Base-by-base conservation (phyloP, 2,329 filamentous ascomycete genomes). In the Elsinoe arachidis region DNA sequence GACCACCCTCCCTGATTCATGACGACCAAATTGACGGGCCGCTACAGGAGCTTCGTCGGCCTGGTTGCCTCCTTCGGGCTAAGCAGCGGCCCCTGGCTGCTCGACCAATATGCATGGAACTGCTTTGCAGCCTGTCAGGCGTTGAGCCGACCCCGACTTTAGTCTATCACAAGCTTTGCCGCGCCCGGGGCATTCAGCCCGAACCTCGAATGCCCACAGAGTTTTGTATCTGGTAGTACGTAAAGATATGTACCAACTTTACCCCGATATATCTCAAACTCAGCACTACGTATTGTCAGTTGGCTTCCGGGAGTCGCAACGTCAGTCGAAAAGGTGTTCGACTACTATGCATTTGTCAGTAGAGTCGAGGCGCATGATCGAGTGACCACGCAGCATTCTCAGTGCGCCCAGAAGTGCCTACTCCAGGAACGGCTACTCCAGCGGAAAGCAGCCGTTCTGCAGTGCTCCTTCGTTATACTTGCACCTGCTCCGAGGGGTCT, bases 41-140 rank as follows among this genome's bases (percentile, higher is more conserved):
- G 26, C 49, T 17, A 6, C 35, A n/a, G 26, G 30, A 53, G 35
- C 34, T 53, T 17, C 34, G 49, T 53, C 49, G 49, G 49, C 49
- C 49, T n/a, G 49, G 9, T 17, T 53, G 49, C 49, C 49, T 34
- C 10, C 7, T 35, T 53, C 6, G 12, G 26, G 49, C n/a, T 38
- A 26, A 34, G 19, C 34, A 34, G 46, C 33, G 49, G 49, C 33
- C 49, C 15, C 14, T 35, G 49, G 49, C 49, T 37, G 33, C 49
- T 38, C 19, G 33, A 53, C 33, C 33, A 51, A 34, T 35, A 38
- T 53, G 49, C 49, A 53, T 38, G 7, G 49, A 53, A 53, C 49
- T 53, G 49, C 33, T 34, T 39, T 34, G 37, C 49, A 53, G 49
- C 33, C 49, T 53, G 49, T 53, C 49, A 53, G 49, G 49, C 33